Base-by-base conservation (phyloP, 768 basidiomycete genomes). In the Podaxis carcinomalis region DNA sequence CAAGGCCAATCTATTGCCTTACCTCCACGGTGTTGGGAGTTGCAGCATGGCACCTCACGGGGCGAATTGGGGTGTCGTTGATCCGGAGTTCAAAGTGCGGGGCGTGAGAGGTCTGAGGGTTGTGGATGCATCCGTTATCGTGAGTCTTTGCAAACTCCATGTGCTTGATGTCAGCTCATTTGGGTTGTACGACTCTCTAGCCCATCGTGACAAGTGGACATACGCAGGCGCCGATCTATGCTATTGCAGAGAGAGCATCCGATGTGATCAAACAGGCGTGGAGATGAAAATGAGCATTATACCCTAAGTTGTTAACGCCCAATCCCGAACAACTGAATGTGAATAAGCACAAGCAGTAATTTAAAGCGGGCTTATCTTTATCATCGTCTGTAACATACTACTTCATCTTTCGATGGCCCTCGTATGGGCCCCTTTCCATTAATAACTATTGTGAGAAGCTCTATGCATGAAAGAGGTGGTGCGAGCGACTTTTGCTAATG, bases 51-150 rank as follows among this genome's bases (percentile, higher is more conserved):
- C 60, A 36, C n/a, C 56, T 19, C n/a, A 2, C 9, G 51, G 47
- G 25, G 51, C 61, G 7, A 23, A 14, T 3, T 40, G 53, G 50
- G 64, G 64, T 7, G 64, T 64, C 1, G 64, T 64, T 11, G 64
- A 62, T 36, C 56, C 55, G 1, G 60, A 64, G 5, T 64, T 64
- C 44, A 37, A 19, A 21, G 60, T 64, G 13, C 58, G 54, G 21
- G 64, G 61, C 4, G 47, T 51, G 4, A 13, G 13, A 4, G 64
- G 60, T 5, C 28, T 64, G 46, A 35, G 64, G 28, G 37, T 64
- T 6, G 64, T 64, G 0, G 64, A 64, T 46, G 64, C 51, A 4
- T 62, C 64, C n/a, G 57, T 62, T 28, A 57, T 73, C 35, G 76
- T 74, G 58, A 63, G 73, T 57, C 23, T n/a, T 16, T 1, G 21